Conservation (phyloP, 2,329 filamentous ascomycete genomes). For the Colletotrichum camelliae region DNA sequence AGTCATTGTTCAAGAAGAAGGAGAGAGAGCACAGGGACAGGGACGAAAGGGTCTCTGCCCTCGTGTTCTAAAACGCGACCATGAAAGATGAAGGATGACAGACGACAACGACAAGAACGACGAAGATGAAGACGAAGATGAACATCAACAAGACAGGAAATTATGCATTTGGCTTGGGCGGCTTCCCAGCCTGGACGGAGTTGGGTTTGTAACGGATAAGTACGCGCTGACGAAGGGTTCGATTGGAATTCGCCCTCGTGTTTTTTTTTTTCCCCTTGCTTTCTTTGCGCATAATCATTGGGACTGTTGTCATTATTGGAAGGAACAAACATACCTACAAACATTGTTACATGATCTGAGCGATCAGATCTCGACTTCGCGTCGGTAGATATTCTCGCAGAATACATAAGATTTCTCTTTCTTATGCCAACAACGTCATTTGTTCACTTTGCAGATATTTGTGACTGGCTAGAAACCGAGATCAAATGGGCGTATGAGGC, state of each 20-base stretch:
- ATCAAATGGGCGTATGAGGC: not conserved
- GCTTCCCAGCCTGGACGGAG: conserved; percentile 16
- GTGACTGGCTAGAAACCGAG: not conserved
- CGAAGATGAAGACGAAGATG: not conserved
- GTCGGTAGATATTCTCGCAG: not conserved
- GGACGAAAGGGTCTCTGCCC: conserved; percentile 23
- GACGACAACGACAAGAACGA: not conserved
- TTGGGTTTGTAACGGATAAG: conserved; percentile 12
- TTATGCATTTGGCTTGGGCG: conserved; percentile 17
- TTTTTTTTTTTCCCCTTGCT: not conserved
- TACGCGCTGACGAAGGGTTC: not conserved
- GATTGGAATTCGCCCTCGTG: not conserved
- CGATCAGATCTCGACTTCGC: not conserved
- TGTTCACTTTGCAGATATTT: not conserved
- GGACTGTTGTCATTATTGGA: not conserved
- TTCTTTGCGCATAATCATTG: not conserved
- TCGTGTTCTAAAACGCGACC: conserved; percentile 15
- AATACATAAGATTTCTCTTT: not conserved
- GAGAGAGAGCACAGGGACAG: conserved; percentile 44
- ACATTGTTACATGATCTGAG: not conserved
- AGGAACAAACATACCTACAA: not conserved
- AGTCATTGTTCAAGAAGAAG: conserved; percentile 62
- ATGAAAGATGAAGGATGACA: conserved; percentile 5
- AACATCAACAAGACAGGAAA: not conserved
- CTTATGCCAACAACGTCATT: not conserved